Base-by-base conservation (phyloP, 1,139 yeast species). In the Kazachstania sp. region DNA sequence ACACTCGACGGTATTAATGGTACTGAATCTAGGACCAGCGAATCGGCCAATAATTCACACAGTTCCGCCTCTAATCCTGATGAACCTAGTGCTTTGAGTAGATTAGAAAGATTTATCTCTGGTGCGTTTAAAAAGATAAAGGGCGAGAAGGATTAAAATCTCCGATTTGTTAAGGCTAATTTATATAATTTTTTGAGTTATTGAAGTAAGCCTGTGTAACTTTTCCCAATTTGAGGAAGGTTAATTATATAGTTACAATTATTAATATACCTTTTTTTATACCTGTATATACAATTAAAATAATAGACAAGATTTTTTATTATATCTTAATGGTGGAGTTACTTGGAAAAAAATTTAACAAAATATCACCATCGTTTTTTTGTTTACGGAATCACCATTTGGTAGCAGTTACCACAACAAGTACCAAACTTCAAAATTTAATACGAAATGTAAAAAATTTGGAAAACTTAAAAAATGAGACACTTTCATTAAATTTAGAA, bases 71-170 rank as follows among this genome's bases (percentile, higher is more conserved):
- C 67, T 34, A 71, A 70, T 44, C 75, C 73, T 45, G 76, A 76
- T 54, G 77, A 78, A 54, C 80, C 83, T 18, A 73, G 79, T n/a
- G 77, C 79, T 46, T 66, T 80, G 55, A 74, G 78, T 52, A 73
- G 79, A 56, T 74, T 83, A 45, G 86, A 84, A 46, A 74, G 75
- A 46, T 79, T 81, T 63, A 72, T 83, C 50, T 75, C 81, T 37
- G 77, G 75, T 50, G 76, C 85, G 41, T 81, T 83, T 68, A 81
- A 80, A 58, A 70, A 74, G 58, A 75, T 75, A 50, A 75, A 56
- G 48, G 67, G 67, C 19, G 66, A 61, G 23, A 54, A 55, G 39
- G 44, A 51, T 13, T 39, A 19, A 39, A 32, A 3, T 18, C n/a
- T n/a, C n/a, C n/a, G 15, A 6, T 8, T 15, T 16, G 8, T 15